phyloP scores from a whole-genome alignment of 495 filamentous ascomycete species.

The Talaromyces stipitatus region DNA sequence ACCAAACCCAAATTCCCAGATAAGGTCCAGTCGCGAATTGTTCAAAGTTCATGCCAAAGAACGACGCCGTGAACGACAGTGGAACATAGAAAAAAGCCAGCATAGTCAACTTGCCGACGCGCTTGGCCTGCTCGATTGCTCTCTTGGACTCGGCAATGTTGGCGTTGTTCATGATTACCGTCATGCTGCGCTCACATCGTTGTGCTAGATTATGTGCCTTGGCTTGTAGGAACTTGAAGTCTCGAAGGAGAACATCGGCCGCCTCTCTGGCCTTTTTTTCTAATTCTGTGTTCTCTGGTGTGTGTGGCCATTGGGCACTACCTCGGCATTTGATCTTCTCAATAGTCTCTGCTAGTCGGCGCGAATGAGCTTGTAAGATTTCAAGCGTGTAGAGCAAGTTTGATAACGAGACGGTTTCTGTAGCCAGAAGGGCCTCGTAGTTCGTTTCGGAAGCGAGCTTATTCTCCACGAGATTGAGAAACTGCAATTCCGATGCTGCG shows the following conservation, averaged over 20 bases:
- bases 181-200: conserved; percentile 14
- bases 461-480: conserved; percentile 19
- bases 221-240: conserved; percentile 15
- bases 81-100: conserved; percentile 13
- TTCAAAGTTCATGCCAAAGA: conserved; percentile 38
- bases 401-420: conserved; percentile 3
- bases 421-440: conserved; percentile 9
- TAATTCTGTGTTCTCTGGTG: neutral
- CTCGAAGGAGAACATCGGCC: conserved; percentile 11
- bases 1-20: neutral
- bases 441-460: conserved; percentile 10
- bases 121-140: conserved; percentile 19
- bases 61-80: conserved; percentile 7
- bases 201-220: conserved; percentile 5
- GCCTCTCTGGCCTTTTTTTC: conserved; percentile 4
- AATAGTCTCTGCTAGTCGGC: conserved; percentile 7
- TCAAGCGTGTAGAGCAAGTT: conserved; percentile 7
- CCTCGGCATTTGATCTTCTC: conserved; percentile 5
- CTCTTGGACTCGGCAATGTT: conserved; percentile 18
- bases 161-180: conserved; percentile 14
- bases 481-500: conserved; percentile 14
- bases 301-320: neutral
- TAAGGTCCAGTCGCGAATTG: neutral
- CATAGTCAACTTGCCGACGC: conserved; percentile 18
- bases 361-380: conserved; percentile 9